Percentiles rank a stretch among this genome's conserved stretches.
Evolutionary conservation across 192 early-diverging fungal genomes (phyloP).

Genomic region (Entomortierella lignicola): DNA sequence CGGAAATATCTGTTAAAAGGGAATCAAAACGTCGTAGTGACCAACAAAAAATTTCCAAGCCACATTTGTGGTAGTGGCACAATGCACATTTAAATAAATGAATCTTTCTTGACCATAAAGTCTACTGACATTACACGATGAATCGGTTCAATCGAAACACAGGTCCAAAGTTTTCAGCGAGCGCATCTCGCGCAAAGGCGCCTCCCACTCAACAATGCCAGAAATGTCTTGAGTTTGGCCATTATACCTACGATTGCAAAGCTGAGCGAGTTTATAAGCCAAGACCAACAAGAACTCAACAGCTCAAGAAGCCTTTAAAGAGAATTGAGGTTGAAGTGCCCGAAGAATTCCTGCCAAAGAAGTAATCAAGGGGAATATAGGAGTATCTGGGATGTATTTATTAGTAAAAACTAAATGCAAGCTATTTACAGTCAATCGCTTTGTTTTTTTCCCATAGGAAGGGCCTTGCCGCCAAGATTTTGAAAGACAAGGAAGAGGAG

Average conservation of each 20-base stretch:
- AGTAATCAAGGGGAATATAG: conserved; percentile 4
- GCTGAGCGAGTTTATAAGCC: conserved; percentile 57
- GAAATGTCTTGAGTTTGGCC: conserved; percentile 68
- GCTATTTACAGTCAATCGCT: background rate
- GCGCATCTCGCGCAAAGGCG: conserved; percentile 44
- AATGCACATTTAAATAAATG: no score
- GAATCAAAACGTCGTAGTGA: no score
- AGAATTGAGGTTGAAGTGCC: conserved; percentile 59
- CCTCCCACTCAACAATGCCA: conserved; percentile 66
- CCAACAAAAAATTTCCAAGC: no score
- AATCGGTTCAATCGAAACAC: conserved; percentile 17
- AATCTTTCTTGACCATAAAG: no score
- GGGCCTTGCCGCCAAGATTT: conserved; percentile 61
- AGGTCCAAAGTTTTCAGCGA: conserved; percentile 30
- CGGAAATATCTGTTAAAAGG: background rate
- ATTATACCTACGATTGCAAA: conserved; percentile 68
- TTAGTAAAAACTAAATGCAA: background rate
- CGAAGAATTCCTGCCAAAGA: conserved; percentile 59
- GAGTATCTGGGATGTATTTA: background rate
- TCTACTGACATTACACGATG: conserved; percentile 10
- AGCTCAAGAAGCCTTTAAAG: conserved; percentile 67
- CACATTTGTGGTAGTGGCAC: no score
- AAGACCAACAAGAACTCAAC: conserved; percentile 70
- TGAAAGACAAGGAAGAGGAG: conserved; percentile 59
- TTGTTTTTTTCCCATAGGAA: conserved; percentile 28